Percentiles rank a stretch among this genome's conserved stretches.
Evolutionary conservation across 352 stramenopile genomes (phyloP).

Genomic region (Stramenopiles sp.): DNA sequence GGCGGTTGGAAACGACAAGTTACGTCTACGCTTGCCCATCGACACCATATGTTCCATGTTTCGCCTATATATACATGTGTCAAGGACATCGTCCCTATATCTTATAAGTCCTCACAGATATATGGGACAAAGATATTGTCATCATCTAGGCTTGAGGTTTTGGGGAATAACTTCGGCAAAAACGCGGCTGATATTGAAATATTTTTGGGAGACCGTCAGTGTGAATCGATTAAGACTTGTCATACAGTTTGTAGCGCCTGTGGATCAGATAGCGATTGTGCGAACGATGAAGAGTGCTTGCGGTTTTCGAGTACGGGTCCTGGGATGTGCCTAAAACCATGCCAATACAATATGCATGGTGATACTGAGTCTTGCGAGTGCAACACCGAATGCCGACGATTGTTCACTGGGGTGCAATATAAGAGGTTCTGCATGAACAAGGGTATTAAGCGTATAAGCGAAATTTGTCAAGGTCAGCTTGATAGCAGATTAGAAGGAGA

Average conservation of each 20-base stretch:
- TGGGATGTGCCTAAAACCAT: conserved; percentile 1
- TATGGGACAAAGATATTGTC: not conserved
- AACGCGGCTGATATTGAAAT: not conserved
- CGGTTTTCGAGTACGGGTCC: not conserved
- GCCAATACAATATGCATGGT: not conserved
- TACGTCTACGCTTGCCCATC: not conserved
- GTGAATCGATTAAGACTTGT: not conserved
- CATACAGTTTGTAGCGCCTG: not conserved
- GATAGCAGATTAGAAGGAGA: not conserved
- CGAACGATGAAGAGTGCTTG: not conserved
- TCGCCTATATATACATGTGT: not conserved
- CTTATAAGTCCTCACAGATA: not conserved
- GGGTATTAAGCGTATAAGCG: not conserved
- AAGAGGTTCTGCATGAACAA: conserved; percentile 11
- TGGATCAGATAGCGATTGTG: not conserved
- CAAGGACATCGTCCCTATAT: not conserved
- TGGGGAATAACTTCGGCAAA: conserved; percentile 1
- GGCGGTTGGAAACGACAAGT: conserved; percentile 1
- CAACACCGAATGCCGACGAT: not conserved
- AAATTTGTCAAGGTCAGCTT: not conserved
- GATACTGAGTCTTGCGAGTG: not conserved
- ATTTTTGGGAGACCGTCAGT: not conserved
- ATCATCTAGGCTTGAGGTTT: not conserved
- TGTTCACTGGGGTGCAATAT: not conserved
- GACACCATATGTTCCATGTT: not conserved